Evolutionary conservation across 139 green algal genomes (phyloP), one percentile per base, ranked within the genome.

Genomic region (Chlamydomonas schloesseri): DNA sequence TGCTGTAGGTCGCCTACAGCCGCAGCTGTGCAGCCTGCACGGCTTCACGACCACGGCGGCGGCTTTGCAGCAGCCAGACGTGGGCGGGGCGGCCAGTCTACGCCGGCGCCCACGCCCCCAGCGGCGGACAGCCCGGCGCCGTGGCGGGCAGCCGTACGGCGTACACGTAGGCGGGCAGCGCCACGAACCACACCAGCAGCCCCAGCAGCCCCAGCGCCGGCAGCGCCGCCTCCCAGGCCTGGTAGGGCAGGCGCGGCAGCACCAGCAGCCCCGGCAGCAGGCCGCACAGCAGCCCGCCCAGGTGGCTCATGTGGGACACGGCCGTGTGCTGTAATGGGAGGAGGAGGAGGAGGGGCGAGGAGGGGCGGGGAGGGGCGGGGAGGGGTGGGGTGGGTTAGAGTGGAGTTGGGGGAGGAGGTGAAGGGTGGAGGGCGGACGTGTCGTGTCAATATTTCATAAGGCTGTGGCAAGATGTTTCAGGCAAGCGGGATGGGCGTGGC

Each of bases 211-310:
- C 88, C 64, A 90, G 24, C 34, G 71, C 77, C 71, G 82, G 82
- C 71, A 68, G 73, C 15, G 83, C 87, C 34, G 84, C 81, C 81
- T 93, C 88, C 88, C 87, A 91, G 23, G 90, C 88, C 69, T 91
- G 81, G 31, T 83, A 86, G 17, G 88, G 88, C 33, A 95, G 82
- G 80, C 95, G 95, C 21, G 93, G 94, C 72, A 97, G 88, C 47
- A 97, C 92, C 42, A 94, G 72, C 73, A 97, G 91, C 17, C 88
- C 87, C 14, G 90, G 88, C 46, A 95, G 90, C 33, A 97, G 85
- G 67, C 94, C 94, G 47, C 84, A 92, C 28, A 96, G 55, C 53
- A 97, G 91, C 23, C 94, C 94, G 31, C 94, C 94, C 21, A 97
- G 72, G 81, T 97, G 94, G 28, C 88, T 92, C 67, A 96, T 80